Evolutionary conservation across 371 early-diverging fungal genomes (phyloP).

Genomic region (Mucor velutinosus): DNA sequence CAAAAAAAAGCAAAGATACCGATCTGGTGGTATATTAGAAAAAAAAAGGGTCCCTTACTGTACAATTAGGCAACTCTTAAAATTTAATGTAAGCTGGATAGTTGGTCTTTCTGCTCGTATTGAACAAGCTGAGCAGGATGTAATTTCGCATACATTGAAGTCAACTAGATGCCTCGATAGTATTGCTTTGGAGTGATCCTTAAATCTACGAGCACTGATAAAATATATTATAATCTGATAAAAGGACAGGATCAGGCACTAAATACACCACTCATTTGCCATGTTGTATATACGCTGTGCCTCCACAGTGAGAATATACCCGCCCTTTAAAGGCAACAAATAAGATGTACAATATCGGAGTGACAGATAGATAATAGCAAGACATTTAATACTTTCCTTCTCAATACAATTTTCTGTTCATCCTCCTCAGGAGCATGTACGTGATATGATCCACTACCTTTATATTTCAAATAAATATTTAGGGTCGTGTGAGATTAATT

Average conservation of each 20-base stretch:
- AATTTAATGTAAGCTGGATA: neutral
- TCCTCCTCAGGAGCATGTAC: neutral
- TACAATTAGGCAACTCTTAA: slow-evolving; percentile 2
- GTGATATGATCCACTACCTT: neutral
- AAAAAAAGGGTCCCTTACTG: neutral
- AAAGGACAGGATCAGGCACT: neutral
- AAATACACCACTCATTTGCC: neutral
- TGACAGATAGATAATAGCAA: slow-evolving; percentile 7
- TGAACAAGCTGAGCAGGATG: neutral
- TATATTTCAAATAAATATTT: neutral
- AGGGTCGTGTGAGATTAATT: neutral
- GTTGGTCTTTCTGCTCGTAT: neutral
- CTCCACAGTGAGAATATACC: slow-evolving; percentile 4
- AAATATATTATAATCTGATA: neutral
- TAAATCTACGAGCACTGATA: neutral
- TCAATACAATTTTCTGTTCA: neutral
- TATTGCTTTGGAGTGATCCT: neutral
- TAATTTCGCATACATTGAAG: neutral
- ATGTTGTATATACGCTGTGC: neutral
- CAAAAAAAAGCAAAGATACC: neutral
- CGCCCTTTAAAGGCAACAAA: slow-evolving; percentile 9
- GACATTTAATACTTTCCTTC: slow-evolving; percentile 3
- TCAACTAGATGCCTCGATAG: neutral
- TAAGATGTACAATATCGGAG: slow-evolving; percentile 7
- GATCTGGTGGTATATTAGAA: neutral